Conservation (phyloP, 768 basidiomycete genomes). For the Kwoniella sp. region DNA sequence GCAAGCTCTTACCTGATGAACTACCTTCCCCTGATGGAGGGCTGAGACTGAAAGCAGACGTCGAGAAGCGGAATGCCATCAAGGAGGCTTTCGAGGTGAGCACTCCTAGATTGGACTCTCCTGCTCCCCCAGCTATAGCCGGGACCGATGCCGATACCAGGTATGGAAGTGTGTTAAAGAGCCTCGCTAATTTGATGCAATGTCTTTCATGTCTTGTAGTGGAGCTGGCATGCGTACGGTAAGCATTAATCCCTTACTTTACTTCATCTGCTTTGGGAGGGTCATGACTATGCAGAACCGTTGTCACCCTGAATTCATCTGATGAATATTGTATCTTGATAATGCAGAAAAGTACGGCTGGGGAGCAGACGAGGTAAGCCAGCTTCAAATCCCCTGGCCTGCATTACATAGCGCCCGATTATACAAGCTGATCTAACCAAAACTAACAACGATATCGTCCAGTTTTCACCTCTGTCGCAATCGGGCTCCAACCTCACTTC, state of each 20-base stretch:
- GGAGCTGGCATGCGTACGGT: slow-evolving; percentile 28
- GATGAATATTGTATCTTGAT: not conserved
- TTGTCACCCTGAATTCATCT: not conserved
- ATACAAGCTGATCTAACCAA: too few species aligned
- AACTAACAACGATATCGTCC: not conserved
- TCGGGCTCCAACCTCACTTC: slow-evolving; percentile 74
- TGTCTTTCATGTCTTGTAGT: slow-evolving; percentile 10
- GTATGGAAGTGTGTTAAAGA: too few species aligned
- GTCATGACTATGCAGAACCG: too few species aligned
- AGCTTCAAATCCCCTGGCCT: not conserved
- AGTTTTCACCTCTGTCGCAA: slow-evolving; percentile 81
- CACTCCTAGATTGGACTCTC: too few species aligned
- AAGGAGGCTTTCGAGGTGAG: slow-evolving; percentile 27
- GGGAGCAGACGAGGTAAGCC: slow-evolving; percentile 25
- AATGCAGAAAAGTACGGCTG: slow-evolving; percentile 18
- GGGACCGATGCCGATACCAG: too few species aligned
- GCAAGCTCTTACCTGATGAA: slow-evolving; percentile 15
- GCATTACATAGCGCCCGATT: too few species aligned
- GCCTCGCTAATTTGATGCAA: too few species aligned
- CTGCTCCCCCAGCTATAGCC: too few species aligned
- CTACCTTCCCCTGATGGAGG: slow-evolving; percentile 3
- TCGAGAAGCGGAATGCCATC: slow-evolving; percentile 23
- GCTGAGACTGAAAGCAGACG: slow-evolving; percentile 24
- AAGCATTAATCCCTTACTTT: too few species aligned
- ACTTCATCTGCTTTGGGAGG: too few species aligned